These are phyloP conservation scores for Elongisporangium undulatum DNA, from an alignment of 352 stramenopile genomes.

Conservation along the genomic window DNA sequence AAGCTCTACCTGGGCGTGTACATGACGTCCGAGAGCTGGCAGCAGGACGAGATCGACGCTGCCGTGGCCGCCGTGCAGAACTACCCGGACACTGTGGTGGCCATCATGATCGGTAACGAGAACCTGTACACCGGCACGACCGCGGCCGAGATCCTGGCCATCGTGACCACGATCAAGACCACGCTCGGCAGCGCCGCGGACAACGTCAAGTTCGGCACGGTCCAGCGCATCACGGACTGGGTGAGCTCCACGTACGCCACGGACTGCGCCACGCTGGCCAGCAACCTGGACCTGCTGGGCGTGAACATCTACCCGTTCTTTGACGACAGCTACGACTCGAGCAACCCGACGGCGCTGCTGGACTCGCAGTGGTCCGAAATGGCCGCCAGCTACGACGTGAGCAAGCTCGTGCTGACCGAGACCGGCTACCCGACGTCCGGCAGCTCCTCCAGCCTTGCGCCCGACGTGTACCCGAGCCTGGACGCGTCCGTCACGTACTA, in stretches of 20 bases:
- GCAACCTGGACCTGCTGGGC: slow-evolving; percentile 39
- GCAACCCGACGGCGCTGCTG: slow-evolving; percentile 31
- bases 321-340: slow-evolving; percentile 41
- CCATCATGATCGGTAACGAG: slow-evolving; percentile 52
- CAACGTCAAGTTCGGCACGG: slow-evolving; percentile 45
- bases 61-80: slow-evolving; percentile 36
- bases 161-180: slow-evolving; percentile 22
- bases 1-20: slow-evolving; percentile 56
- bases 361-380: slow-evolving; percentile 40
- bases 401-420: slow-evolving; percentile 47
- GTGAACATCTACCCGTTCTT: slow-evolving; percentile 70
- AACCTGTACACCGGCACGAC: slow-evolving; percentile 24
- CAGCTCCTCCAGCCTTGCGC: slow-evolving; percentile 22
- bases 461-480: slow-evolving; percentile 30
- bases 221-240: slow-evolving; percentile 51
- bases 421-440: slow-evolving; percentile 51
- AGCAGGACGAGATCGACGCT: slow-evolving; percentile 31
- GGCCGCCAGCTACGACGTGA: slow-evolving; percentile 24
- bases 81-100: slow-evolving; percentile 36
- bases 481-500: slow-evolving; percentile 16
- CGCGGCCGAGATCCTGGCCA: slow-evolving; percentile 19
- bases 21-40: slow-evolving; percentile 40
- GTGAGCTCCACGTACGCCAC: slow-evolving; percentile 26
- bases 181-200: slow-evolving; percentile 16
- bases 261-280: slow-evolving; percentile 21